Evolutionary conservation across 805 yeast species (phyloP).

Genomic region (Pichia rugopelliculosa): DNA sequence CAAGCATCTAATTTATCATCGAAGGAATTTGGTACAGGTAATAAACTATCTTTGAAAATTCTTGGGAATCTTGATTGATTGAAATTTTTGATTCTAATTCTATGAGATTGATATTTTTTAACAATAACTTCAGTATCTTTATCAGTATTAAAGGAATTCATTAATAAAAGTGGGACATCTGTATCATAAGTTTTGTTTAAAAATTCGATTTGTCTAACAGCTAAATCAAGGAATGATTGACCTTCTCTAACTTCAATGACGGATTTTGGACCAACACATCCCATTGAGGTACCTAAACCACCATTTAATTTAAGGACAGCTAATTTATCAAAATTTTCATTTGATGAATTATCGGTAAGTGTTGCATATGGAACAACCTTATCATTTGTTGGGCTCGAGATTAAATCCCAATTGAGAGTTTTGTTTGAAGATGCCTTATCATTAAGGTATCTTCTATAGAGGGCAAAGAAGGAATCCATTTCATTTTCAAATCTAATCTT

Average conservation of each 20-base stretch:
- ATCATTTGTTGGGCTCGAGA: slow-evolving; percentile 80
- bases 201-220: slow-evolving; percentile 95
- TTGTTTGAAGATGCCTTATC: slow-evolving; percentile 82
- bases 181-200: slow-evolving; percentile 84
- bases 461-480: slow-evolving; percentile 89
- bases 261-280: slow-evolving; percentile 98
- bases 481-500: slow-evolving; percentile 70
- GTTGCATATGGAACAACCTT: slow-evolving; percentile 79
- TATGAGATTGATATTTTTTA: slow-evolving; percentile 94
- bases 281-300: slow-evolving; percentile 99
- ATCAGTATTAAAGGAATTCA: slow-evolving; percentile 98
- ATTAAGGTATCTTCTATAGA: slow-evolving; percentile 84
- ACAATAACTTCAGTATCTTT: slow-evolving; percentile 91
- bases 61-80: slow-evolving; percentile 98
- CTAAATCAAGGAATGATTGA: slow-evolving; percentile 88
- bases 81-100: slow-evolving; percentile 90
- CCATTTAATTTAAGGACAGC: slow-evolving; percentile 97
- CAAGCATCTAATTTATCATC: slow-evolving; percentile 77
- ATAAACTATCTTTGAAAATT: slow-evolving; percentile 87
- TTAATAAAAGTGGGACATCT: slow-evolving; percentile 90
- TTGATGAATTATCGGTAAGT: slow-evolving; percentile 34
- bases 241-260: slow-evolving; percentile 99
- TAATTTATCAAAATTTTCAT: slow-evolving; percentile 58
- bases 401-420: slow-evolving; percentile 89
- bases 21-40: slow-evolving; percentile 80